Base-by-base conservation (phyloP, 2,329 filamentous ascomycete species). In the Acrocalymma vagum region DNA sequence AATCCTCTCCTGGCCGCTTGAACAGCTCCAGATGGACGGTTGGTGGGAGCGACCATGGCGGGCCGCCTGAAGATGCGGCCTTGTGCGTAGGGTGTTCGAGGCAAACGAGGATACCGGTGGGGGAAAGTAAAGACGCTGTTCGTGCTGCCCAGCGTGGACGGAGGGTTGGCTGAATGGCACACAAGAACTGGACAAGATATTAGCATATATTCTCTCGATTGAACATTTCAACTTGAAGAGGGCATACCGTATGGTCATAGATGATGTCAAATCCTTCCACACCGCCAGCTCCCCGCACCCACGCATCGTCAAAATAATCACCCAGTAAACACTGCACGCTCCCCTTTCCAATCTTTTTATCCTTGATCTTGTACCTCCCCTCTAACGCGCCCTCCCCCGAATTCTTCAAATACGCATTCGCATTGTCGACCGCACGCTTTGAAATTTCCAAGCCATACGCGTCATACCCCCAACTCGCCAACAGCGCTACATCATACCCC, bases 21-120 rank as follows among this genome's bases (percentile, higher is more conserved):
- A 94, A 76, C 54, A 91, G 84, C 45, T 82, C 83, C 60, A 84
- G 73, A 67, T 94, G 93, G 16, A 87, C 79, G 49, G 83, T 78
- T 2, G 86, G 78, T 11, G 81, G 79, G 28, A 88, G 69, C 6
- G 83, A 82, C 76, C 81, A 91, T 1, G 90, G 89, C 10, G 89
- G 88, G 0, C 89, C 89, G 5, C 78, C 76, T 10, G 78, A 74
- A 11, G 73, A 75, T 11, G 85, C 78, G 26, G 81, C 76, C 65
- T 91, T 92, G 45, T 80, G 78, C 1, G 85, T 82, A 10, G 90
- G 89, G 65, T 86, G 94, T 65, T 94, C 88, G 44, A 94, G 77
- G 67, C 81, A 84, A 29, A 84, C 72, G 43, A 84, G 69, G 34
- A 73, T 72, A 6, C 80, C 80, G 4, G 64, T 65, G 3, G 75